Base-by-base conservation (phyloP, 495 filamentous ascomycete genomes). In the Lophiotrema nucula region DNA sequence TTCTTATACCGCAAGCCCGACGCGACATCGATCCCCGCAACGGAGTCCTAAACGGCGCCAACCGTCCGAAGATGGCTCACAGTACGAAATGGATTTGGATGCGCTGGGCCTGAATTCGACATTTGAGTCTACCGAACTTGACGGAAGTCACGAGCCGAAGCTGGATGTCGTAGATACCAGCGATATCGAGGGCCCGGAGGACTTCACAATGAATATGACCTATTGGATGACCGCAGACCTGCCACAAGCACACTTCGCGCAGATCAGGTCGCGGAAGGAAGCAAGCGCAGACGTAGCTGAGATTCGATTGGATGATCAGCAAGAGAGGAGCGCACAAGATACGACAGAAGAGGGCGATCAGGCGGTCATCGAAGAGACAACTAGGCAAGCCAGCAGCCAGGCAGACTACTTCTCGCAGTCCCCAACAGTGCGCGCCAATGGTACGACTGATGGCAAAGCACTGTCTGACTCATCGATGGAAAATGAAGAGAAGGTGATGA, bases 191-290 rank as follows among this genome's bases (percentile, higher is more conserved):
- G 71, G 71, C 24, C 71, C 71, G 6, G 67, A 67, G 51, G 71
- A 73, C 56, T 73, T 73, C 50, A 73, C 71, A 11, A 50, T 61
- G 53, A 72, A 73, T 52, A 69, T 73, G 66, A 67, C 57, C 8
- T 58, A 53, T 37, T 73, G 68, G 67, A 72, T 73, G 69, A 52
- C 53, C 2, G 43, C 62, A 2, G 56, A 59, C 13, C 47, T 65
- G 2, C 52, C 56, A 18, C 38, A 53, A 4, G 23, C 56, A 26
- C 33, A 31, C 26, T n/a, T n/a, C n/a, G 15, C 37, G 23, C 42
- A 55, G 26, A 56, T 62, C 23, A 48, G 41, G 22, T 62, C 58
- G 23, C 42, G 58, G 16, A 62, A 62, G 19, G 56, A 65, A 42
- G 53, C 47, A 10, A 54, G 38, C 33, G 41, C 33, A 25, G 44